Base-by-base conservation (phyloP, 1,284 basidiomycete genomes). In the Ustilago bromivora region DNA sequence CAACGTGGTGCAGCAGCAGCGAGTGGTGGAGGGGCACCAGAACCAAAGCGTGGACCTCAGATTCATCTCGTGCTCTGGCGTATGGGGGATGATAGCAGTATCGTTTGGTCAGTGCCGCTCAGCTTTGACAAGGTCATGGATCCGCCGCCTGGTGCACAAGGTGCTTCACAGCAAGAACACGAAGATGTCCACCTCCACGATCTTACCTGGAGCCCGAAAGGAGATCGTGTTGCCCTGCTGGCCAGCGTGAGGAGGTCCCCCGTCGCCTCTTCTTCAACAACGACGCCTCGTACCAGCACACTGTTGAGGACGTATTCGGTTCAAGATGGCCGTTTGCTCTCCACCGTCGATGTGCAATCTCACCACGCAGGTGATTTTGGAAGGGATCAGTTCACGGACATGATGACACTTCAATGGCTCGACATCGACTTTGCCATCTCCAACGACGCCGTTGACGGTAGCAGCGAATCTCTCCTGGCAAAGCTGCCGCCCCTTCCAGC, bases 41-140 rank as follows among this genome's bases (percentile, higher is more conserved):
- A 79, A 17, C 73, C 74, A 1, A 71, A 71, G 31, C 66, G 77
- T 13, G 77, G 73, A 3, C 77, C 77, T 1, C 66, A 71, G 19
- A 59, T 76, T 28, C 58, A 73, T 56, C 66, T 79, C 36, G 66
- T 67, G 9, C 65, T 79, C 8, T 79, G 67, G 71, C 51, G 77
- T 0, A 67, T 76, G 70, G 73, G 74, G 31, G 73, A 73, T 49
- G 67, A 72, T n/a, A 70, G 65, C 51, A 64, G 56, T 46, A 41
- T 59, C 11, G 71, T 67, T 4, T 79, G 77, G 77, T 61, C 68
- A 11, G 47, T 57, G 2, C 19, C 64, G n/a, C 66, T 79, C 34
- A 57, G 15, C 36, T 65, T 73, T 35, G 71, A 76, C 15, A 66
- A 65, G 31, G 53, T 74, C 32, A 67, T 76, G 64, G 71, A 79